Base-by-base conservation (phyloP, 306 rosid genomes). In the Acacia crassicarpa region DNA sequence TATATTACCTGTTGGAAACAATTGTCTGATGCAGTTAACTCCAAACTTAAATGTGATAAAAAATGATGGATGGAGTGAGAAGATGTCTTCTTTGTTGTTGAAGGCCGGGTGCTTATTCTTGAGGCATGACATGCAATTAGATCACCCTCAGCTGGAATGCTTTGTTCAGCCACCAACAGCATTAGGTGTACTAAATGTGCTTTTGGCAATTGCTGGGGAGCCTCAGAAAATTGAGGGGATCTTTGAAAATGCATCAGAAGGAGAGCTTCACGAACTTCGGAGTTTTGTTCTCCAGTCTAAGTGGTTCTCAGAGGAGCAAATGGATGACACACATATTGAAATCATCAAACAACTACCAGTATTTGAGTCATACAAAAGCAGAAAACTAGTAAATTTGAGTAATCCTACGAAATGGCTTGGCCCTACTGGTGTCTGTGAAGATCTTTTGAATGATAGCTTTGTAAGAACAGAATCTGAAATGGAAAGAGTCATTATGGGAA, bases 1-100 rank as follows among this genome's bases (percentile, higher is more conserved):
- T 81, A 86, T 95, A 45, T 88, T 95, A 67, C 99, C 99, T 45
- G 94, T 90, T 77, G 97, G 95, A 72, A 77, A 86, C 79, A 84
- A 83, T 75, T 83, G 85, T 88, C 89, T 95, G 82, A 72, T 91
- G 91, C 94, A 87, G 86, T 92, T 95, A 81, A 91, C 72, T 71
- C 88, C 88, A 72, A 91, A 93, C 84, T 91, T 91, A 14, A 87
- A 86, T 65, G 97, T 95, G 81, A 92, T 95, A 77, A 91, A 84
- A 88, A 91, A 91, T 89, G 95, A 91, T 62, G 99, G 98, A 43
- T 95, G 99, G 99, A 95, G 93, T 88, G 99, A 95, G 89, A 95
- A 95, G 83, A 91, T 95, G 95, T 85, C 88, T 84, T 87, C 98
- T 84, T 85, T 95, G 84, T 80, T 95, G 92, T 87, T 76, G 82